phyloP scores from a whole-genome alignment of 2,329 filamentous ascomycete genomes.

The Clonostachys sp. region DNA sequence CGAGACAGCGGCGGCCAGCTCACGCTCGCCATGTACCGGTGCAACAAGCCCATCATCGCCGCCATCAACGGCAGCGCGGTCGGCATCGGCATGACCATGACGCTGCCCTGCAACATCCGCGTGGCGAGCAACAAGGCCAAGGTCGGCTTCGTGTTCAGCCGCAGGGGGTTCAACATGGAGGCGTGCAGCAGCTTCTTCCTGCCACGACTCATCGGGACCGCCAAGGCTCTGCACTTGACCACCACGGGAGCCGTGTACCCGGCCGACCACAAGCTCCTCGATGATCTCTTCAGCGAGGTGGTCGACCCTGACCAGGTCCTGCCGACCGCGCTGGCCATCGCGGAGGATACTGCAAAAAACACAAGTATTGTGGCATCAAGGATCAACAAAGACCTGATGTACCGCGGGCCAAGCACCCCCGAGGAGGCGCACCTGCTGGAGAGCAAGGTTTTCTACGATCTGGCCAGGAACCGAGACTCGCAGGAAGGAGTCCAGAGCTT shows the following conservation, averaged over 20 bases:
- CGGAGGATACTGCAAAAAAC: slow-evolving; percentile 61
- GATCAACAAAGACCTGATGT: slow-evolving; percentile 71
- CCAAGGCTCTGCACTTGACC: slow-evolving; percentile 58
- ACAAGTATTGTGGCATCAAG: slow-evolving; percentile 60
- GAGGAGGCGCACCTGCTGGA: slow-evolving; percentile 71
- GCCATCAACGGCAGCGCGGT: slow-evolving; percentile 57
- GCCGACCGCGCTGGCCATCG: slow-evolving; percentile 59
- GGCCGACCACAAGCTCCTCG: slow-evolving; percentile 43
- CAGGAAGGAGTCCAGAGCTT: slow-evolving; percentile 66
- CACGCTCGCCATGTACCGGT: slow-evolving; percentile 49
- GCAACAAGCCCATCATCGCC: slow-evolving; percentile 53
- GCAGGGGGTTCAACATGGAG: slow-evolving; percentile 68
- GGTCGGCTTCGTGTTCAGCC: slow-evolving; percentile 70
- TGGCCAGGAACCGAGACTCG: slow-evolving; percentile 55
- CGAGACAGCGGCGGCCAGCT: slow-evolving; percentile 49
- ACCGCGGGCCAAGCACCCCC: slow-evolving; percentile 48
- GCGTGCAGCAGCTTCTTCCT: slow-evolving; percentile 69
- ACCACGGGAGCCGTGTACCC: slow-evolving; percentile 63
- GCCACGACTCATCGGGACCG: slow-evolving; percentile 62
- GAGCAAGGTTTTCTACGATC: slow-evolving; percentile 55
- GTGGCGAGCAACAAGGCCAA: slow-evolving; percentile 54
- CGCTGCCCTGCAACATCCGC: slow-evolving; percentile 47
- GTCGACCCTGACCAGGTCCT: slow-evolving; percentile 58
- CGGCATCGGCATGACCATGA: slow-evolving; percentile 59
- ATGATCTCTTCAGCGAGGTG: slow-evolving; percentile 62